Evolutionary conservation across 495 filamentous ascomycete genomes (phyloP), one percentile per base, ranked within the genome.

Genomic region (Echria macrotheca): DNA sequence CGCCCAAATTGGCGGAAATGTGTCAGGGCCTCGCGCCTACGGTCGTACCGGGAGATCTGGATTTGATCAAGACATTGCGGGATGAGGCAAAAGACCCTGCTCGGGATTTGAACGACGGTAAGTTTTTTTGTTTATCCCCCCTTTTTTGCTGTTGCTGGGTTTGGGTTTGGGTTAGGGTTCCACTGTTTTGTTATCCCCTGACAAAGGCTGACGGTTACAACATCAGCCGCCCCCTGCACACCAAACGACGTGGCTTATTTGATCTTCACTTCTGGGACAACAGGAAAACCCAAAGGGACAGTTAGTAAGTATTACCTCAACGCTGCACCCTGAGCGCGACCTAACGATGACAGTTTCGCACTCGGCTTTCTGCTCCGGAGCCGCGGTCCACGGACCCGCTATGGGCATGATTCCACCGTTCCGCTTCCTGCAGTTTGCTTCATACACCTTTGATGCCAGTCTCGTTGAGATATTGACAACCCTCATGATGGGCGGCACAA

Each of bases 201-300:
- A n/a, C n/a, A n/a, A n/a, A n/a, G n/a, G n/a, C n/a, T n/a, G n/a
- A n/a, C n/a, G n/a, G n/a, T n/a, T n/a, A n/a, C n/a, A n/a, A n/a
- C n/a, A n/a, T n/a, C n/a, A n/a, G n/a, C n/a, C n/a, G n/a, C n/a
- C n/a, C n/a, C n/a, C n/a, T n/a, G n/a, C n/a, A n/a, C n/a, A n/a
- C n/a, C n/a, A n/a, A n/a, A n/a, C n/a, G n/a, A n/a, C n/a, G n/a
- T n/a, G 4, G 45, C 54, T 4, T 86, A 78, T 56, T 63, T 80
- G 11, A 66, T 81, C 3, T 84, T 80, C 50, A 85, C 82, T 0
- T 74, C 76, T 54, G 83, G 83, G 0, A 77, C 71, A 10, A 84
- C 80, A 0, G 82, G 83, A 1, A 73, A 71, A 11, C 77, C 82
- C 0, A 65, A 69, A 49, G 49, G 75, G 7, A 63, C 76, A 18